A percentile compares a stretch with the other conserved stretches of the same genome.
Conservation (phyloP, 2,329 filamentous ascomycete genomes). For the Aspergillus eucalypticola region DNA sequence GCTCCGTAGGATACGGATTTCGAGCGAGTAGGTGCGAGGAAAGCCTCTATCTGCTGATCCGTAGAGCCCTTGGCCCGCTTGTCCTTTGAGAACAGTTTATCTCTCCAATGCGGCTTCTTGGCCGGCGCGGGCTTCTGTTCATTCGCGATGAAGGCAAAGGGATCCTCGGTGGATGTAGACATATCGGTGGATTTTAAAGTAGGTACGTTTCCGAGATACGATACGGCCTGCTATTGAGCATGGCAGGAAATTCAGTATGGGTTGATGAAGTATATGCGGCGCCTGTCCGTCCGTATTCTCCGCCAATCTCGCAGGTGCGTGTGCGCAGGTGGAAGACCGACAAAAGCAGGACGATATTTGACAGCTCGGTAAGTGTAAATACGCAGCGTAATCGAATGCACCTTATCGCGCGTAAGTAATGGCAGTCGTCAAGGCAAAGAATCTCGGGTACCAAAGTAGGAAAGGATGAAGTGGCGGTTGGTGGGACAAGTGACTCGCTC, state of each 20-base stretch:
- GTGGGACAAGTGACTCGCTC: background rate
- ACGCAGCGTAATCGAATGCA: background rate
- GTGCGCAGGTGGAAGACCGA: constrained; percentile 20
- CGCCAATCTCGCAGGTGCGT: constrained; percentile 10
- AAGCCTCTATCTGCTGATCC: constrained; percentile 56
- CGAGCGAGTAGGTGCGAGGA: constrained; percentile 57
- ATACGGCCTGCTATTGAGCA: constrained; percentile 30
- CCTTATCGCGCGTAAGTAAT: background rate
- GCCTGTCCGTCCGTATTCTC: constrained; percentile 17
- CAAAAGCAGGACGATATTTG: constrained; percentile 17
- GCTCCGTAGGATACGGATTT: constrained; percentile 29
- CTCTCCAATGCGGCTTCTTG: constrained; percentile 48
- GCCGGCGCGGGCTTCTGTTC: constrained; percentile 32
- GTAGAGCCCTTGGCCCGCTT: constrained; percentile 39
- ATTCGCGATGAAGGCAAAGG: constrained; percentile 38
- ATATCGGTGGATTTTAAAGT: constrained; percentile 26
- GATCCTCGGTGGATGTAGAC: constrained; percentile 40
- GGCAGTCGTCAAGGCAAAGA: background rate
- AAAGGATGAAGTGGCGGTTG: background rate
- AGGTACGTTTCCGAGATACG: constrained; percentile 3
- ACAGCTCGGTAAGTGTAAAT: background rate
- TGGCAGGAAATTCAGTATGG: constrained; percentile 26
- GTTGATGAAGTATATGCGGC: constrained; percentile 15
- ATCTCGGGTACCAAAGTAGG: background rate
- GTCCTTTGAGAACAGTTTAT: constrained; percentile 52